Percentiles rank a stretch among this genome's conserved stretches.
phyloP scores from a whole-genome alignment of 1,139 yeast species.

The Wickerhamomyces sp. region DNA sequence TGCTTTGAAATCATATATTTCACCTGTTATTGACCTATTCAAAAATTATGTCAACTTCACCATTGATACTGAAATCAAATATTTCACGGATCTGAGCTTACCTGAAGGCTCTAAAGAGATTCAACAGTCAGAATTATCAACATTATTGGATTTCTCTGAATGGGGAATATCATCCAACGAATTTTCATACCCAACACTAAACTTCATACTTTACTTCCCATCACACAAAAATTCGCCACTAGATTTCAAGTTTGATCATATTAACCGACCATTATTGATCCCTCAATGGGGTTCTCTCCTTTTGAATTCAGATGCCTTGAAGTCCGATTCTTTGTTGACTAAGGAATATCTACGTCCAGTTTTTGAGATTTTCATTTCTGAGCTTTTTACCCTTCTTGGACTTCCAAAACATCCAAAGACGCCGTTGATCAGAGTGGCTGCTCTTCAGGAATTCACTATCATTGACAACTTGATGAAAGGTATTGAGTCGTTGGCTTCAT shows the following conservation, averaged over 20 bases:
- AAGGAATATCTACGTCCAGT: slow-evolving; percentile 48
- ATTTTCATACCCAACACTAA: slow-evolving; percentile 52
- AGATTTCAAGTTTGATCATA: slow-evolving; percentile 9
- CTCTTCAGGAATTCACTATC: slow-evolving; percentile 54
- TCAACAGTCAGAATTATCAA: slow-evolving; percentile 29
- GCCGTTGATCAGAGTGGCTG: slow-evolving; percentile 59
- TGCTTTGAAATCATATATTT: slow-evolving; percentile 39
- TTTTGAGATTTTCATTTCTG: slow-evolving; percentile 69
- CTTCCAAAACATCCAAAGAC: slow-evolving; percentile 53
- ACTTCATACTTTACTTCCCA: slow-evolving; percentile 66
- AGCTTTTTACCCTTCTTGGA: slow-evolving; percentile 70
- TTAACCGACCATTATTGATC: slow-evolving; percentile 47
- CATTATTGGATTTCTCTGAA: slow-evolving; percentile 33
- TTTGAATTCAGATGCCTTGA: slow-evolving; percentile 38
- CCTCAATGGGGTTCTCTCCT: slow-evolving; percentile 91
- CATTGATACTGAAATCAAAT: slow-evolving; percentile 74
- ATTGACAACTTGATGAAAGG: slow-evolving; percentile 48
- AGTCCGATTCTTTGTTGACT: slow-evolving; percentile 30
- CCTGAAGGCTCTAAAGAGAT: slow-evolving; percentile 36
- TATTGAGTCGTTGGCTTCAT: slow-evolving; percentile 60
- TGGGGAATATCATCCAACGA: slow-evolving; percentile 33
- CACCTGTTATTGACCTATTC: slow-evolving; percentile 41
- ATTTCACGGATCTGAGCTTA: slow-evolving; percentile 42
- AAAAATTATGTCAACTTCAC: slow-evolving; percentile 62
- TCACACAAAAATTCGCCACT: slow-evolving; percentile 40